Evolutionary conservation across 345 rosid genomes (phyloP), one percentile per base, ranked within the genome.

Genomic region (Murraya koenigii): DNA sequence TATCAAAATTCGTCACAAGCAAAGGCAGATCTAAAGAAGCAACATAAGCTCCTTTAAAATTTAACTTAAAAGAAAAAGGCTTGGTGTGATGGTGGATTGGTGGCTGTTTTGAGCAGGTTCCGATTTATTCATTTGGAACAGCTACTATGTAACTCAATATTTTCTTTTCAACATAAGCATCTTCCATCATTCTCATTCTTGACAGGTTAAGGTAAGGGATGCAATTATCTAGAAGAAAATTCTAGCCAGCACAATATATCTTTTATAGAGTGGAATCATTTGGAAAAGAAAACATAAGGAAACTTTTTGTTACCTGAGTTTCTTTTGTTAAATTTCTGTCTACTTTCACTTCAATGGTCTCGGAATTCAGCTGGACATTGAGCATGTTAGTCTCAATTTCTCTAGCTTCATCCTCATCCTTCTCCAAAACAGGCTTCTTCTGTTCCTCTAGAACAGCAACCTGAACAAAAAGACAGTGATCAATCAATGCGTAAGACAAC

Each of bases 381-480:
- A 79, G 78, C 60, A 80, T 83, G 47, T 82, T 80, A 63, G 63
- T 80, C 75, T 86, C 88, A 72, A 77, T 79, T 54, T 38, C 76
- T 64, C 78, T 72, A 80, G 61, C 84, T 72, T 85, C 94, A 62
- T 86, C 86, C 28, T 85, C 89, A 8, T 76, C 80, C 82, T 82
- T 89, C 65, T 86, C 86, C 15, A 72, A 55, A 64, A 8, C 77
- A 7, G 80, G 80, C 75, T 83, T 90, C 30, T 81, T 87, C 72
- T 80, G 88, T 71, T 93, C 94, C 79, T 90, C 92, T 22, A 95
- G 80, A 69, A 87, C 89, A 59, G 84, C 99, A 86, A 93, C 82
- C 98, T 93, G 80, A 71, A 83, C 54, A 76, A 75, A 5, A 11
- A 15, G 1, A 73, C 33, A 33, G 26, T 7, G 28, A 73, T 44